A percentile compares a stretch with the other conserved stretches of the same genome.
These are phyloP conservation scores for Naematelia encephala DNA, from an alignment of 768 basidiomycete genomes.

Conservation along the genomic window DNA sequence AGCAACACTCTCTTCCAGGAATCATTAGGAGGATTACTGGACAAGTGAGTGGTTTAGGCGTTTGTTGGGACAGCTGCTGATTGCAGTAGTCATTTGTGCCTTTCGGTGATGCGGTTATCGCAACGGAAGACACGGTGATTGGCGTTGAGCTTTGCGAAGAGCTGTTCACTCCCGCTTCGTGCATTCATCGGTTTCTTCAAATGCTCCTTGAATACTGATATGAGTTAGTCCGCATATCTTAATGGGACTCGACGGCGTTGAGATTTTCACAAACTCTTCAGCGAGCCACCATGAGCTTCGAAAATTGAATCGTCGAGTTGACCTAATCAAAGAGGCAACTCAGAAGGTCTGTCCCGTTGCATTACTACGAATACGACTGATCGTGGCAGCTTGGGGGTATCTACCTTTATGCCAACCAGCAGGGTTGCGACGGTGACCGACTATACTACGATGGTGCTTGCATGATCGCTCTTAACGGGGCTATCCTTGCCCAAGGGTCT, in stretches of 20 bases:
- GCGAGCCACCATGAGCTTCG: slow-evolving; percentile 97
- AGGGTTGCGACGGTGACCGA: slow-evolving; percentile 97
- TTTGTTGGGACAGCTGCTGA: background rate
- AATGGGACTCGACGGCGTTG: slow-evolving; percentile 98
- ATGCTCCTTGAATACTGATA: slow-evolving; percentile 7
- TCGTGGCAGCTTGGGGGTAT: slow-evolving; percentile 79
- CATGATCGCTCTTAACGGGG: slow-evolving; percentile 92
- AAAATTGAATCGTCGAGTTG: slow-evolving; percentile 86
- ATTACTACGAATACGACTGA: background rate
- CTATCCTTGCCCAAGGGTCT: slow-evolving; percentile 86
- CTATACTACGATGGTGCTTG: slow-evolving; percentile 97
- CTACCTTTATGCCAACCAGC: slow-evolving; percentile 97
- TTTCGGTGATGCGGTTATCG: slow-evolving; percentile 92
- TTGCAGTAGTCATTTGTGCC: slow-evolving; percentile 75
- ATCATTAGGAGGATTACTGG: slow-evolving; percentile 84
- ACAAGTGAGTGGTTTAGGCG: slow-evolving; percentile 60
- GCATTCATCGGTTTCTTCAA: slow-evolving; percentile 13
- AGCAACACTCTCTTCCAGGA: slow-evolving; percentile 86
- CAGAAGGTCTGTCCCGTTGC: slow-evolving; percentile 62
- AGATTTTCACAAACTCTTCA: slow-evolving; percentile 98
- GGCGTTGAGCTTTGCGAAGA: slow-evolving; percentile 98
- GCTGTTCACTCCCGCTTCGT: slow-evolving; percentile 94
- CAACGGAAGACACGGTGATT: slow-evolving; percentile 91
- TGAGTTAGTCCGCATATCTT: slow-evolving; percentile 79
- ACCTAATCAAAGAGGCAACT: slow-evolving; percentile 95